Base-by-base conservation (phyloP, 1,284 basidiomycete species). In the Moesziomyces aphidis region DNA sequence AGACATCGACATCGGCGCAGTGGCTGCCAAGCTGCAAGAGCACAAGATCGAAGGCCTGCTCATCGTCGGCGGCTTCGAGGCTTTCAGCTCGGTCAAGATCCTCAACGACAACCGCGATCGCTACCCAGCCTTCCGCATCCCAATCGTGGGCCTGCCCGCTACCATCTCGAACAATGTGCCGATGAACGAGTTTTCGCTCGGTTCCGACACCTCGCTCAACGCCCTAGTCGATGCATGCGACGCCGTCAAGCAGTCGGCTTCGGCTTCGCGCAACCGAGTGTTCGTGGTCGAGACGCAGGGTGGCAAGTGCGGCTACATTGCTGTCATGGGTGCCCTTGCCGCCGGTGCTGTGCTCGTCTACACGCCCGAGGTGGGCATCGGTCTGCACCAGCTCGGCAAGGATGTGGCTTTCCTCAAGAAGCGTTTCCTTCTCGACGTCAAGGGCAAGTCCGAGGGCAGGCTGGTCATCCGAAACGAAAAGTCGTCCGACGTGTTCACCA, bases 231-330 rank as follows among this genome's bases (percentile, higher is more conserved):
- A 94, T 68, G 95, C 97, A 4, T 98, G 95, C 83, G 97, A 99
- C 86, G 91, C 95, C 34, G 97, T 99, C 86, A 97, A 95, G 87
- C 97, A 99, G 88, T 95, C 93, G 80, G 96, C 97, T 6, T 93
- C 92, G 54, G 96, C 96, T 7, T 95, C 93, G 79, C 87, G 96
- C 73, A 96, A 98, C 85, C 88, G 96, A 50, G 95, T 97, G 58
- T 99, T 99, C 84, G 92, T 99, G 2, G 94, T 99, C 26, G 95
- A 99, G 87, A 97, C 95, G 0, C 97, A 99, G 86, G 96, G 97
- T 59, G 96, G 96, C 39, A 91, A 91, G 86, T 97, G 93, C 84
- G 96, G 97, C 11, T 98, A 97, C 85, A 90, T 99, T 68, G 95
- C 95, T 8, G 92, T 94, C 1, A 90, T 98, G 88, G 97, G 96